These are phyloP conservation scores for Amauroascus verrucosus DNA, from an alignment of 2,329 filamentous ascomycete species.

Conservation along the genomic window DNA sequence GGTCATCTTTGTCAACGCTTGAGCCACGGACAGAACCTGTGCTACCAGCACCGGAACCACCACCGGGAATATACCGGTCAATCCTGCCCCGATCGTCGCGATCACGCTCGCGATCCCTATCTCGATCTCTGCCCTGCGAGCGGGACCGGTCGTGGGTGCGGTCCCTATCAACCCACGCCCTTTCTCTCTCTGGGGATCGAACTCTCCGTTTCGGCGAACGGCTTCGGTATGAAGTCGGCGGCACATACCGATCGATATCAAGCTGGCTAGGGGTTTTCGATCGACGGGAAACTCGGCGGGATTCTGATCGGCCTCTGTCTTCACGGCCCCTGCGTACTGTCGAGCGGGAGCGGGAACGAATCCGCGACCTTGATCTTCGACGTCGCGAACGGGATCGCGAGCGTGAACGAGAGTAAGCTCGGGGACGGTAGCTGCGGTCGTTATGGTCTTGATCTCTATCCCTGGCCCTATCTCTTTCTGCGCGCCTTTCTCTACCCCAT, in stretches of 20 bases:
- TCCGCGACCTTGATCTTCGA: conserved; percentile 15
- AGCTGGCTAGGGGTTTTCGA: conserved; percentile 26
- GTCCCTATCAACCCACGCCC: conserved; percentile 5
- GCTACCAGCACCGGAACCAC: conserved; percentile 19
- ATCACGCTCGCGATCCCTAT: conserved; percentile 21
- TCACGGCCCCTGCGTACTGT: conserved; percentile 15
- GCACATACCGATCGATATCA: conserved; percentile 38
- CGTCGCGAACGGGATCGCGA: conserved; percentile 19
- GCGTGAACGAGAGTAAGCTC: conserved; percentile 17
- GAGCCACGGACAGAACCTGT: neutral
- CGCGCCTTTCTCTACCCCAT: conserved; percentile 11
- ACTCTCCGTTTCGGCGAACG: conserved; percentile 33
- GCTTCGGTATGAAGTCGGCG: conserved; percentile 32
- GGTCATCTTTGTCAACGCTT: conserved; percentile 15
- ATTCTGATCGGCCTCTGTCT: conserved; percentile 14
- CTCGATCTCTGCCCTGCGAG: conserved; percentile 17
- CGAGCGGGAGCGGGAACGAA: conserved; percentile 19
- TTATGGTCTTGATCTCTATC: conserved; percentile 14
- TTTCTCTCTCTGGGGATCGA: conserved; percentile 23
- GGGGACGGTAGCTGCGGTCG: conserved; percentile 20
- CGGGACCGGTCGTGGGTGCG: neutral
- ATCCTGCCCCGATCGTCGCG: conserved; percentile 26
- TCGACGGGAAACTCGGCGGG: conserved; percentile 19
- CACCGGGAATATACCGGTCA: conserved; percentile 38
- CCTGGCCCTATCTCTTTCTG: conserved; percentile 13